These are phyloP conservation scores for Citrus trifoliata DNA, from an alignment of 345 rosid genomes.

Conservation along the genomic window DNA sequence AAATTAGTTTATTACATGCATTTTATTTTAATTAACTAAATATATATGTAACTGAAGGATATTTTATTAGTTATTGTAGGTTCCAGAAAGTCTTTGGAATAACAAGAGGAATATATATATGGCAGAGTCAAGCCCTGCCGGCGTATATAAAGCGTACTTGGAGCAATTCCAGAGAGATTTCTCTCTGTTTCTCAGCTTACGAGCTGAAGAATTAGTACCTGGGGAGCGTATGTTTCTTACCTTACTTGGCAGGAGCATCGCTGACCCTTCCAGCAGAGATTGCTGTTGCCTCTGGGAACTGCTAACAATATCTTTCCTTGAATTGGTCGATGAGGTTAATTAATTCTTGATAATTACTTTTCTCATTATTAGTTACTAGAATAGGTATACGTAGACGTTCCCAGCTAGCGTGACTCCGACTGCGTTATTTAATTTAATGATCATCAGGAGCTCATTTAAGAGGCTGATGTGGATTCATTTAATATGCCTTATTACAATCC, in stretches of 20 bases:
- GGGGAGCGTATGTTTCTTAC: slow-evolving; percentile 46
- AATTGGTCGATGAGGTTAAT: slow-evolving; percentile 34
- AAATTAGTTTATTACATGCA: too few species aligned
- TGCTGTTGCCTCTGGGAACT: slow-evolving; percentile 25
- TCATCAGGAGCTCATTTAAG: neutral
- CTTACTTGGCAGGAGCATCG: slow-evolving; percentile 29
- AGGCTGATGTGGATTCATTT: neutral
- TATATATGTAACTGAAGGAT: too few species aligned
- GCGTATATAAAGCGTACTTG: slow-evolving; percentile 32
- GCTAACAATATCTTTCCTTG: slow-evolving; percentile 25
- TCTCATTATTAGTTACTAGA: too few species aligned
- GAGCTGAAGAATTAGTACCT: slow-evolving; percentile 37
- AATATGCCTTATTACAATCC: neutral
- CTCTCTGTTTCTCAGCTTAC: slow-evolving; percentile 30
- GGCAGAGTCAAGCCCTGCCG: slow-evolving; percentile 31
- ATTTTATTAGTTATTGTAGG: slow-evolving; percentile 10
- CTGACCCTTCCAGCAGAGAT: slow-evolving; percentile 17
- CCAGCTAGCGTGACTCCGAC: too few species aligned
- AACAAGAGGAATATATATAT: slow-evolving; percentile 25
- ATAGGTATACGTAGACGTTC: too few species aligned
- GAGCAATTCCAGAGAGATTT: slow-evolving; percentile 48
- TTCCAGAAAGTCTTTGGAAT: slow-evolving; percentile 21
- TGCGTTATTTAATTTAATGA: too few species aligned
- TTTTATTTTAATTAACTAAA: too few species aligned
- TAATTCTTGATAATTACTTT: too few species aligned